Conservation (phyloP, 1,284 basidiomycete genomes). For the Trichosporon ovoides region DNA sequence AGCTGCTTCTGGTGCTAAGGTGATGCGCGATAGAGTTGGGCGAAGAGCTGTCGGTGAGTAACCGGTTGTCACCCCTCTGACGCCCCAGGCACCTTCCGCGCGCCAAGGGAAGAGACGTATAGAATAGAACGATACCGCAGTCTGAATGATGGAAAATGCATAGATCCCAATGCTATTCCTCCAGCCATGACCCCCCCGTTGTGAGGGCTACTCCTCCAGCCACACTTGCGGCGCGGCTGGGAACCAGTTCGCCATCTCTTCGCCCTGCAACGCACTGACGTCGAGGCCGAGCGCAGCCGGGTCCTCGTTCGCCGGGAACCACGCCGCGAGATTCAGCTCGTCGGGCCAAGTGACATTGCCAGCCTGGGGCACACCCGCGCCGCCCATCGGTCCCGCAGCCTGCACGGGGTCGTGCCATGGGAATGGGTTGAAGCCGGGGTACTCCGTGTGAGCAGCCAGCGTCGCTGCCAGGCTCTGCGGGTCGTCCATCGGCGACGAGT, state of each 20-base stretch:
- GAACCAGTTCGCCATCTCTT: conserved; percentile 21
- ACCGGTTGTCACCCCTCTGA: no score
- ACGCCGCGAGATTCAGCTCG: conserved; percentile 15
- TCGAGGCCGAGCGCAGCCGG: conserved; percentile 3
- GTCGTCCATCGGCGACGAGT: conserved; percentile 5
- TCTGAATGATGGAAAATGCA: no score
- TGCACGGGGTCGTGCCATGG: conserved; percentile 21
- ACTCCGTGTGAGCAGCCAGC: not conserved
- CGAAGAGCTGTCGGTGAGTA: no score
- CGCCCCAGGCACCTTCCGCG: no score
- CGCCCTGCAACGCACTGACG: conserved; percentile 12
- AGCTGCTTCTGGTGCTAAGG: conserved; percentile 6
- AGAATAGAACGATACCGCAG: no score
- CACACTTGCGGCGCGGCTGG: conserved; percentile 21
- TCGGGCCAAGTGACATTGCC: conserved; percentile 10
- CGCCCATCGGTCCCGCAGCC: not conserved
- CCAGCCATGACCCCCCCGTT: not conserved
- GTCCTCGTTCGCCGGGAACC: conserved; percentile 17
- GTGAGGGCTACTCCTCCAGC: conserved; percentile 9
- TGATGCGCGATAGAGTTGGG: no score
- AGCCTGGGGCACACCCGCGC: not conserved
- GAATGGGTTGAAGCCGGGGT: conserved; percentile 19
- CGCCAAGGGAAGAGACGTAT: no score
- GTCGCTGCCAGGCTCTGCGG: conserved; percentile 4
- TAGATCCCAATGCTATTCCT: no score